Percentiles rank a stretch among this genome's conserved stretches.
phyloP scores from a whole-genome alignment of 2,329 filamentous ascomycete species.

The Aspergillus persii region DNA sequence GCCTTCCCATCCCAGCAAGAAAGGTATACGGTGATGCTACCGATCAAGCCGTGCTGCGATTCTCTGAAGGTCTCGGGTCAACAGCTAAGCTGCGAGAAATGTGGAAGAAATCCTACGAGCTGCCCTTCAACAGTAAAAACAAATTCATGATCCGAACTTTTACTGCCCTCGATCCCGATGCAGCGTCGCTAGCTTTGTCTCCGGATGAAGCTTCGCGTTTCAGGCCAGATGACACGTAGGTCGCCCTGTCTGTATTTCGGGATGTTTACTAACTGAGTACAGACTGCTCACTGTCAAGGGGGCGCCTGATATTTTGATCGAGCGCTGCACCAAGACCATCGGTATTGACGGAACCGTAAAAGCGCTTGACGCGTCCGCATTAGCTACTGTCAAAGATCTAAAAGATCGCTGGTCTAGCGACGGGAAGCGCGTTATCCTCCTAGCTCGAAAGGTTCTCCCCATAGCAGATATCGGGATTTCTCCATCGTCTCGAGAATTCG shows the following conservation, averaged over 20 bases:
- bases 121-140: constrained; percentile 79
- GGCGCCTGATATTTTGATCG: constrained; percentile 70
- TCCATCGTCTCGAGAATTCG: constrained; percentile 51
- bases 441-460: constrained; percentile 60
- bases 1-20: constrained; percentile 59
- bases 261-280: not conserved
- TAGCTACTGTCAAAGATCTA: constrained; percentile 52
- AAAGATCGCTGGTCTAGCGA: constrained; percentile 69
- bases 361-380: constrained; percentile 48
- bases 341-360: constrained; percentile 54
- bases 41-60: constrained; percentile 70
- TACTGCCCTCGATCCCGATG: constrained; percentile 14
- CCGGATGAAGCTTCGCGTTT: constrained; percentile 5
- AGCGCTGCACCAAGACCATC: constrained; percentile 59
- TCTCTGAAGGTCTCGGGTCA: constrained; percentile 64
- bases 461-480: constrained; percentile 38
- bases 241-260: not conserved
- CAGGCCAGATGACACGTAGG: constrained; percentile 3
- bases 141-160: constrained; percentile 74
- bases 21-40: constrained; percentile 74
- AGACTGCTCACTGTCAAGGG: constrained; percentile 73
- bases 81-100: constrained; percentile 59
- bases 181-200: constrained; percentile 1
- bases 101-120: constrained; percentile 66
- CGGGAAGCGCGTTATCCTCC: constrained; percentile 65